Conservation (phyloP, 139 green algal genomes). For the Haematococcus sp. region DNA sequence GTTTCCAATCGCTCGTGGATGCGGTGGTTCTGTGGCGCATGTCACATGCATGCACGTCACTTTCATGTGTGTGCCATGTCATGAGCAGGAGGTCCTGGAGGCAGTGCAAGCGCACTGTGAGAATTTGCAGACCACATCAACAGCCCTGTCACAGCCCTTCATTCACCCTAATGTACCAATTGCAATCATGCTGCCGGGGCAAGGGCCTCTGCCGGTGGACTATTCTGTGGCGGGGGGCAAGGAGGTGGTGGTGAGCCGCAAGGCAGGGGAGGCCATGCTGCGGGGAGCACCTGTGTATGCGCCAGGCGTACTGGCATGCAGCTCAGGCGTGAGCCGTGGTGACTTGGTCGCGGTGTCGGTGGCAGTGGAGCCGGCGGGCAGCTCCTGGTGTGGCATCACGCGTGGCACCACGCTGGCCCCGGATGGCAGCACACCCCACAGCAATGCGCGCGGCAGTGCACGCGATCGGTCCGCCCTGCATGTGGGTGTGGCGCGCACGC, state of each 20-base stretch:
- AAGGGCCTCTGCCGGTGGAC: conserved; percentile 52
- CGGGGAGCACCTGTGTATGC: conserved; percentile 77
- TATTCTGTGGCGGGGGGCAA: conserved; percentile 32
- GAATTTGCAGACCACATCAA: not conserved
- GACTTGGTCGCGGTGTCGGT: conserved; percentile 75
- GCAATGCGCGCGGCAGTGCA: conserved; percentile 4
- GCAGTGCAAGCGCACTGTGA: not conserved
- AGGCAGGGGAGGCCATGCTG: conserved; percentile 81
- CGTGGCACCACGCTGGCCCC: conserved; percentile 50
- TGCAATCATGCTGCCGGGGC: conserved; percentile 53
- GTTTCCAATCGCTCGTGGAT: not conserved
- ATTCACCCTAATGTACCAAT: conserved; percentile 38
- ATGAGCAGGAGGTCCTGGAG: not conserved
- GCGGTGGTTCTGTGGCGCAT: not conserved
- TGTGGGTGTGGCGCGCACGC: conserved; percentile 10
- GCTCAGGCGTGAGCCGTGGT: conserved; percentile 50
- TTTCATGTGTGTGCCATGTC: not conserved
- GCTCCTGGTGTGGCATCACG: conserved; percentile 41
- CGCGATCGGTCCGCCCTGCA: conserved; percentile 8
- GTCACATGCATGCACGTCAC: not conserved
- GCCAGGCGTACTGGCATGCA: conserved; percentile 71
- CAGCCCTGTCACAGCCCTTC: conserved; percentile 14
- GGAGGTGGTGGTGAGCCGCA: conserved; percentile 80
- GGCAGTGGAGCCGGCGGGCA: conserved; percentile 51
- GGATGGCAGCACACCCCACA: not conserved